phyloP scores from a whole-genome alignment of 2,329 filamentous ascomycete genomes.

The Ascochyta fabae region DNA sequence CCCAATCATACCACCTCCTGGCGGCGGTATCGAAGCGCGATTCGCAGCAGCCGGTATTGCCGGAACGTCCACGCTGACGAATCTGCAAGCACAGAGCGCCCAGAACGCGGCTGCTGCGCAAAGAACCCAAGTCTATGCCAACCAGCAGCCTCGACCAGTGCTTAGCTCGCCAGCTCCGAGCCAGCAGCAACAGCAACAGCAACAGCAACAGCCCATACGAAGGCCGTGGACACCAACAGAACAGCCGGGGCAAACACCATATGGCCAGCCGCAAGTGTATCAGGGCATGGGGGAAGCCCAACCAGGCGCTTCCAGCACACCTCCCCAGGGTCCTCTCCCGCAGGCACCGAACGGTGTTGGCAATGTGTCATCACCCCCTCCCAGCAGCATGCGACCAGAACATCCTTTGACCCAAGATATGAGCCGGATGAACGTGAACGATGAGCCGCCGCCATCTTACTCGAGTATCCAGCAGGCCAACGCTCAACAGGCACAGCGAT shows the following conservation, averaged over 20 bases:
- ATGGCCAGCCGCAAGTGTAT: constrained; percentile 89
- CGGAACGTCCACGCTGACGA: constrained; percentile 80
- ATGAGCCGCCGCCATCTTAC: constrained; percentile 94
- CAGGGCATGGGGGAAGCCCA: constrained; percentile 78
- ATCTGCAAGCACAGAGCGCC: constrained; percentile 74
- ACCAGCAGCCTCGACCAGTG: constrained; percentile 53
- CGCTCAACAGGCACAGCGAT: constrained; percentile 59
- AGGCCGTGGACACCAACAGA: constrained; percentile 97
- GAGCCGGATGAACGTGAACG: constrained; percentile 77
- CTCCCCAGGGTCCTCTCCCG: constrained; percentile 41
- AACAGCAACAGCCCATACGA: constrained; percentile 50
- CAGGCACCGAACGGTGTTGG: constrained; percentile 28
- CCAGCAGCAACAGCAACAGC: constrained; percentile 46
- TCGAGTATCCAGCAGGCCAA: constrained; percentile 61
- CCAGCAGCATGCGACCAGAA: constrained; percentile 52
- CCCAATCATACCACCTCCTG: constrained; percentile 76
- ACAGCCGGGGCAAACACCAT: constrained; percentile 80
- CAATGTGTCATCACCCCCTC: constrained; percentile 36
- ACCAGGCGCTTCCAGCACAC: constrained; percentile 48
- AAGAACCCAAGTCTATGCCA: constrained; percentile 75
- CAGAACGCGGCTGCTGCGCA: constrained; percentile 84
- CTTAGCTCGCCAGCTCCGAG: constrained; percentile 54
- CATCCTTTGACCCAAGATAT: constrained; percentile 83
- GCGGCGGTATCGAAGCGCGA: constrained; percentile 85
- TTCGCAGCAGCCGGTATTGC: constrained; percentile 93